Percentiles rank a stretch among this genome's conserved stretches.
phyloP scores from a whole-genome alignment of 2,329 filamentous ascomycete species.

The Calonectria fujianensis region DNA sequence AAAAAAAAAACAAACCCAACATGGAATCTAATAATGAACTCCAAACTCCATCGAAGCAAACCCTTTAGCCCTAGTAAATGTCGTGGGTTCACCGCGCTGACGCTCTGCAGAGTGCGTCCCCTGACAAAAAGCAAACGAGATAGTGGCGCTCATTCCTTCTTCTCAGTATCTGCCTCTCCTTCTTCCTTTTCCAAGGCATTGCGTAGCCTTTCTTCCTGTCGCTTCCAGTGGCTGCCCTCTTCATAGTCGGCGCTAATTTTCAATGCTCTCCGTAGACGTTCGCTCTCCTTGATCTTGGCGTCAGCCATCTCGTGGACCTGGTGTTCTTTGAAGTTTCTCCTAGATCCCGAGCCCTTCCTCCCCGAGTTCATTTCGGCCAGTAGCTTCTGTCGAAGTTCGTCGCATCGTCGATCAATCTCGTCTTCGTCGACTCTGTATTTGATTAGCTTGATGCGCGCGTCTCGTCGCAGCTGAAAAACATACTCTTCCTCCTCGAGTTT shows the following conservation, averaged over 20 bases:
- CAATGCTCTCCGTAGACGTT: constrained; percentile 88
- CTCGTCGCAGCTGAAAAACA: constrained; percentile 49
- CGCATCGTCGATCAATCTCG: constrained; percentile 84
- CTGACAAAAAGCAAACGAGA: background rate
- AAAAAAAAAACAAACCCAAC: background rate
- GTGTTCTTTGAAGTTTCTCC: constrained; percentile 85
- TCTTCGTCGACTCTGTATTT: constrained; percentile 84
- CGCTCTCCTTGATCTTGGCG: constrained; percentile 96
- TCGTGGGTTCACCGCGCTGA: background rate
- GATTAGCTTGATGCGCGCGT: constrained; percentile 34
- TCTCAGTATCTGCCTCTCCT: constrained; percentile 57
- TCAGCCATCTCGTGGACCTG: constrained; percentile 97
- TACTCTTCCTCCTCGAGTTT: constrained; percentile 93
- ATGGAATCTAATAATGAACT: background rate
- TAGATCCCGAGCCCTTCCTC: constrained; percentile 59
- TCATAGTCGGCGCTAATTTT: constrained; percentile 91
- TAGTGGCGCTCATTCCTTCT: constrained; percentile 31
- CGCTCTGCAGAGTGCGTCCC: background rate
- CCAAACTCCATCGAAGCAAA: background rate
- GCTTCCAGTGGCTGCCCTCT: constrained; percentile 90
- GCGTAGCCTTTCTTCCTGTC: constrained; percentile 82
- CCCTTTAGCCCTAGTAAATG: background rate
- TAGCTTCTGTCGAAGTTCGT: constrained; percentile 65
- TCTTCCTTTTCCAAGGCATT: constrained; percentile 65
- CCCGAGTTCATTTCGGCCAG: constrained; percentile 61